Percentiles rank a stretch among this genome's conserved stretches.
phyloP scores from a whole-genome alignment of 768 basidiomycete genomes.

The Boletellus ananas region DNA sequence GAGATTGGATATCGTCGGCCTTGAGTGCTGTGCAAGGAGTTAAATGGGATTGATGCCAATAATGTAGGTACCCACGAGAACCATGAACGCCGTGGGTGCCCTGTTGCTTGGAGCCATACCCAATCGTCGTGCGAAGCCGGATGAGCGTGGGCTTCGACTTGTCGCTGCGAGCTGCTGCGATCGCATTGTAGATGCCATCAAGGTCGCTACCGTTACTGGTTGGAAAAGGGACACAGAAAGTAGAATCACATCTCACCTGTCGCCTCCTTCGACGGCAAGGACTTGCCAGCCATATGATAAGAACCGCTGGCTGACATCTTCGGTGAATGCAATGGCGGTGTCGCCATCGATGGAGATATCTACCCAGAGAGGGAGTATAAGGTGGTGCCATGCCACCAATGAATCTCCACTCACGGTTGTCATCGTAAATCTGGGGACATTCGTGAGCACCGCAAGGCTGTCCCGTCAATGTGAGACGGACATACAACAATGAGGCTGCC shows the following conservation, averaged over 20 bases:
- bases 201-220: slow-evolving; percentile 57
- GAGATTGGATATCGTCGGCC: slow-evolving; percentile 78
- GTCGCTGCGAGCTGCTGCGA: slow-evolving; percentile 71
- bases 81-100: slow-evolving; percentile 96
- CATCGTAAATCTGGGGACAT: slow-evolving; percentile 74
- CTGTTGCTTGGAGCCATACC: slow-evolving; percentile 88
- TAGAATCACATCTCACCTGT: slow-evolving; percentile 45
- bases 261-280: slow-evolving; percentile 76
- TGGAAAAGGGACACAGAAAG: slow-evolving; percentile 1
- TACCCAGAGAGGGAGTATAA: slow-evolving; percentile 28
- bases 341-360: slow-evolving; percentile 97
- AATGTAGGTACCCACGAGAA: slow-evolving; percentile 59
- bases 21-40: slow-evolving; percentile 63
- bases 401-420: slow-evolving; percentile 68
- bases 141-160: slow-evolving; percentile 86
- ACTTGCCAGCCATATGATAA: slow-evolving; percentile 93
- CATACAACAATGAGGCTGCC: slow-evolving; percentile 89
- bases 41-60: slow-evolving; percentile 1
- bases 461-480: slow-evolving; percentile 21
- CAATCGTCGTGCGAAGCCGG: slow-evolving; percentile 84
- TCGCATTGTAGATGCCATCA: slow-evolving; percentile 69
- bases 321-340: slow-evolving; percentile 90
- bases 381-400: background rate
- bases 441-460: slow-evolving; percentile 16
- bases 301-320: slow-evolving; percentile 87